Conservation (phyloP, 108 stramenopile genomes). For the Poteriospumella lacustris region DNA sequence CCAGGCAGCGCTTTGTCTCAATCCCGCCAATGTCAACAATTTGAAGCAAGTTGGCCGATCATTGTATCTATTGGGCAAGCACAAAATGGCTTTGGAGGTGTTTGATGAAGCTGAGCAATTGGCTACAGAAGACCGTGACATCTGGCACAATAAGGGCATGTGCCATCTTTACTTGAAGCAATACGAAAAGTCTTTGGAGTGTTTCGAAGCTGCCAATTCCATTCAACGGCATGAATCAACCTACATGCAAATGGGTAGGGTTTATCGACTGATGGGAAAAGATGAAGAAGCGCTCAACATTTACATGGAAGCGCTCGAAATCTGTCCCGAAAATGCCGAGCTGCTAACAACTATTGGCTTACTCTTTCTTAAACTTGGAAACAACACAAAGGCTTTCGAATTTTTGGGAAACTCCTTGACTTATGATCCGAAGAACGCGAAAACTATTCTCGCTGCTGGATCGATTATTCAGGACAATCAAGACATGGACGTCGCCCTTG, state of each 20-base stretch:
- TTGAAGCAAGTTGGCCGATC: slow-evolving; percentile 62
- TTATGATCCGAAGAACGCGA: slow-evolving; percentile 54
- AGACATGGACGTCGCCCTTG: slow-evolving; percentile 58
- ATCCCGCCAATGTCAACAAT: slow-evolving; percentile 49
- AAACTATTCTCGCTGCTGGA: slow-evolving; percentile 62
- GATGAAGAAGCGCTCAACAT: slow-evolving; percentile 16
- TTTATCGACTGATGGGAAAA: slow-evolving; percentile 28
- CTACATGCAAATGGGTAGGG: slow-evolving; percentile 56
- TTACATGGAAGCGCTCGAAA: slow-evolving; percentile 56
- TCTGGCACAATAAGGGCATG: slow-evolving; percentile 58
- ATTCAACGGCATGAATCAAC: slow-evolving; percentile 57
- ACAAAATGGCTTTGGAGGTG: slow-evolving; percentile 55
- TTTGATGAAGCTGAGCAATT: slow-evolving; percentile 52
- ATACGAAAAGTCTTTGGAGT: slow-evolving; percentile 50
- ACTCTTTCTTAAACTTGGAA: slow-evolving; percentile 48
- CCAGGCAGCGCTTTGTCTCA: slow-evolving; percentile 59
- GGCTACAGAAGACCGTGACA: slow-evolving; percentile 57
- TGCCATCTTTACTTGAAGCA: slow-evolving; percentile 52
- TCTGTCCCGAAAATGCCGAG: slow-evolving; percentile 57
- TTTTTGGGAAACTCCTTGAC: slow-evolving; percentile 55
- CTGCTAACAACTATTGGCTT: slow-evolving; percentile 57
- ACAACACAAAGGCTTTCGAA: slow-evolving; percentile 55
- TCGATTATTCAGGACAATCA: slow-evolving; percentile 63
- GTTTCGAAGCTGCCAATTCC: slow-evolving; percentile 53
- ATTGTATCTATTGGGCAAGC: slow-evolving; percentile 52